Conservation (phyloP, 2,329 filamentous ascomycete genomes). For the Rosellinia necatrix region DNA sequence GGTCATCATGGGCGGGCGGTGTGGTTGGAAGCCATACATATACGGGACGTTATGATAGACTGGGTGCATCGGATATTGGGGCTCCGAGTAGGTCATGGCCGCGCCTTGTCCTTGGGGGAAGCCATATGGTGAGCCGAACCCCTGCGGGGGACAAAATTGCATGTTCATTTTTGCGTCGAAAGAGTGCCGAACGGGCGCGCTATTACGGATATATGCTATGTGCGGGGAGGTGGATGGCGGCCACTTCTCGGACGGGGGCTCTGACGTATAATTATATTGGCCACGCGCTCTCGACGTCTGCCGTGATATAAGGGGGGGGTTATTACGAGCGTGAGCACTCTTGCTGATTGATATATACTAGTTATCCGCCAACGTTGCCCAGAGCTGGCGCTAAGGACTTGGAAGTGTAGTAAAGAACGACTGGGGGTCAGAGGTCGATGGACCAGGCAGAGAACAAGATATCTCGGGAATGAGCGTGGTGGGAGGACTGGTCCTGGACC, state of each 20-base stretch:
- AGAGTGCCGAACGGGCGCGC: constrained; percentile 14
- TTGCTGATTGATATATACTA: constrained; percentile 32
- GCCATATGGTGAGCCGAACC: constrained; percentile 36
- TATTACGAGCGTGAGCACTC: constrained; percentile 24
- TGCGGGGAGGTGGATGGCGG: constrained; percentile 11
- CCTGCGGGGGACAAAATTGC: constrained; percentile 35
- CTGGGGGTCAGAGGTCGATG: constrained; percentile 40
- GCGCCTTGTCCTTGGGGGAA: constrained; percentile 33
- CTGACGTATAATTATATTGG: constrained; percentile 23
- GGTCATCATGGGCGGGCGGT: constrained; percentile 32
- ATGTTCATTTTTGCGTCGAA: constrained; percentile 38
- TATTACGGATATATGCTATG: constrained; percentile 31
- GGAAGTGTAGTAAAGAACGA: constrained; percentile 37
- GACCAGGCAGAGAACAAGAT: constrained; percentile 29
- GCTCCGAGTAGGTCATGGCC: constrained; percentile 35
- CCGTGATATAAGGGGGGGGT: constrained; percentile 6
- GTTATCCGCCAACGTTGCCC: constrained; percentile 19
- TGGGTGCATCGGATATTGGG: constrained; percentile 35
- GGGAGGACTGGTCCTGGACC: constrained; percentile 35
- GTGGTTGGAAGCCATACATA: constrained; percentile 39
- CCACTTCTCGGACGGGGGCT: constrained; percentile 15
- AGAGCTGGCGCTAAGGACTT: constrained; percentile 11
- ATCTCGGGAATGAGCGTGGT: constrained; percentile 40
- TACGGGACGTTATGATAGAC: constrained; percentile 36
- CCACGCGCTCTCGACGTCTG: constrained; percentile 18